Percentiles rank a stretch among this genome's conserved stretches.
Evolutionary conservation across 805 yeast genomes (phyloP).

Genomic region (Grigorovia yakushimaensis): DNA sequence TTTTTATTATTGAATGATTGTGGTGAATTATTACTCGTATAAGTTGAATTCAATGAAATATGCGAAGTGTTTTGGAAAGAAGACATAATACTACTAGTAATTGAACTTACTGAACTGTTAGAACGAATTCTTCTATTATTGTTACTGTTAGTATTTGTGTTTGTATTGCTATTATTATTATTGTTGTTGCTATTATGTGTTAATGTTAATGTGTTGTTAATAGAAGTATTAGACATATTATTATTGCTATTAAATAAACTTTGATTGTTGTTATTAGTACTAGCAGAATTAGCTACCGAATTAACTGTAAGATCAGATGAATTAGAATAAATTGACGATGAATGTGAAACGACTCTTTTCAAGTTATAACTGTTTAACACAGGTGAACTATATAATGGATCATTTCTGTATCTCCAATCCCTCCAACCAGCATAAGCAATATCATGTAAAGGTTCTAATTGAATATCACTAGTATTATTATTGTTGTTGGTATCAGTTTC

Average conservation of each 20-base stretch:
- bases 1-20: neutral
- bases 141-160: neutral
- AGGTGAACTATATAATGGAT: slow-evolving; percentile 48
- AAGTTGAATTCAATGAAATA: slow-evolving; percentile 9
- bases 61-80: slow-evolving; percentile 19
- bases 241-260: neutral
- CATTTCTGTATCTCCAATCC: slow-evolving; percentile 76
- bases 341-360: slow-evolving; percentile 15
- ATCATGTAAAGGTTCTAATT: slow-evolving; percentile 9
- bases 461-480: slow-evolving; percentile 1
- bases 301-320: slow-evolving; percentile 6
- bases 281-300: neutral
- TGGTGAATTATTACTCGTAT: neutral
- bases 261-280: neutral
- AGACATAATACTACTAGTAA: slow-evolving; percentile 26
- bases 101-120: slow-evolving; percentile 22
- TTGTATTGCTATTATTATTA: neutral
- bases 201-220: neutral
- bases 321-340: slow-evolving; percentile 16
- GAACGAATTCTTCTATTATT: slow-evolving; percentile 1
- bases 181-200: neutral
- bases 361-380: slow-evolving; percentile 24
- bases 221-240: neutral
- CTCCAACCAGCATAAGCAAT: slow-evolving; percentile 73
- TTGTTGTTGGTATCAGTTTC: neutral